phyloP scores from a whole-genome alignment of 2,329 filamentous ascomycete species.

The Pestalotiopsis sp. region DNA sequence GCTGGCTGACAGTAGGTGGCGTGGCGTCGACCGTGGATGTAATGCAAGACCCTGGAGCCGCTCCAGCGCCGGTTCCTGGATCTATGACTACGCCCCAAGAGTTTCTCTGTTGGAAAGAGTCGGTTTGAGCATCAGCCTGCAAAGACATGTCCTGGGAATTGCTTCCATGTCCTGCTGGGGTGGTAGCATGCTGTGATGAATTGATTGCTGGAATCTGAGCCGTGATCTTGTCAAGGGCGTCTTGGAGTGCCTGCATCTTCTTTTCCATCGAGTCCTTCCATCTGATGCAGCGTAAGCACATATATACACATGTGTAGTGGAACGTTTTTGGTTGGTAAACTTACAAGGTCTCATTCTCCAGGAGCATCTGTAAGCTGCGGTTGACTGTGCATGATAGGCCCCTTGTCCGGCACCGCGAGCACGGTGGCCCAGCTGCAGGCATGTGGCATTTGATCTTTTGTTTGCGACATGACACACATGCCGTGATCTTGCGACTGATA shows the following conservation, averaged over 20 bases:
- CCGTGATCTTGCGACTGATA: slow-evolving; percentile 10
- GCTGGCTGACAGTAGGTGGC: not conserved
- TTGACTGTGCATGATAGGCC: not conserved
- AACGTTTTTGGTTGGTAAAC: not conserved
- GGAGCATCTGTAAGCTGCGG: not conserved
- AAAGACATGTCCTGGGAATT: not conserved
- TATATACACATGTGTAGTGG: not conserved
- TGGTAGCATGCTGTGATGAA: not conserved
- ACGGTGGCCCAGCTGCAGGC: not conserved
- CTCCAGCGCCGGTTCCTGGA: not conserved
- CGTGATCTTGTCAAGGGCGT: not conserved
- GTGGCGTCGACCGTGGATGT: not conserved
- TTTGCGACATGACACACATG: not conserved
- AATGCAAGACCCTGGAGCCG: not conserved
- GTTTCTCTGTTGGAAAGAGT: not conserved
- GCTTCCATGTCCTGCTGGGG: not conserved
- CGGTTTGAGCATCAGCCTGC: not conserved
- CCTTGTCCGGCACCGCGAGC: not conserved
- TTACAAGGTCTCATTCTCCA: not conserved
- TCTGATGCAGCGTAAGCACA: not conserved
- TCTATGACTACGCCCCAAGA: not conserved
- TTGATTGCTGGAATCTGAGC: not conserved
- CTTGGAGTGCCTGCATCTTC: not conserved
- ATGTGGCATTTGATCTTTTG: slow-evolving; percentile 1
- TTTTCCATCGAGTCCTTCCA: not conserved